Conservation (phyloP, 192 early-diverging fungal genomes). For the Umbelopsis ramanniana region DNA sequence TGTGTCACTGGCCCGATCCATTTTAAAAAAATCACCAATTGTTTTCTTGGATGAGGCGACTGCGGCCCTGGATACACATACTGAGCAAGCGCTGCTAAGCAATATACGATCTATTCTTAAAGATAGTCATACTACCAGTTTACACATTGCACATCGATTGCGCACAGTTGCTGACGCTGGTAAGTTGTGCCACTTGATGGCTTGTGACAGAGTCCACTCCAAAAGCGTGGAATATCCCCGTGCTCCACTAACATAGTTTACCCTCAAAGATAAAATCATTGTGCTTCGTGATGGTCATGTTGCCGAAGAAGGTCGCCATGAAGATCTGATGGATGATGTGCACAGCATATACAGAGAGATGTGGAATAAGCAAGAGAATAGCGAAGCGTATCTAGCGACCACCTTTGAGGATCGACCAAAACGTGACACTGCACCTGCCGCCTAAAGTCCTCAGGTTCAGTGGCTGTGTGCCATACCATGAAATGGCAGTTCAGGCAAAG, state of each 20-base stretch:
- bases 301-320: constrained; percentile 86
- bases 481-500: no score
- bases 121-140: constrained; percentile 73
- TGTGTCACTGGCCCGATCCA: constrained; percentile 85
- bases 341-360: constrained; percentile 83
- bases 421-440: constrained; percentile 12
- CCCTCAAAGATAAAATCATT: constrained; percentile 79
- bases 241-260: not conserved
- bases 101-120: constrained; percentile 89
- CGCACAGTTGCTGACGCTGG: constrained; percentile 86
- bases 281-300: constrained; percentile 88
- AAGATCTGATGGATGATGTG: constrained; percentile 64
- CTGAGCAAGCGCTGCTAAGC: constrained; percentile 83
- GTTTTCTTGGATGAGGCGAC: constrained; percentile 95
- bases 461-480: not conserved
- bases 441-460: not conserved
- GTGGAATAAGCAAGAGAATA: constrained; percentile 80
- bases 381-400: not conserved
- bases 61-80: constrained; percentile 81
- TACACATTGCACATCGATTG: constrained; percentile 95
- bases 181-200: constrained; percentile 26
- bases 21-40: constrained; percentile 90
- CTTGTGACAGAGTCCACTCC: no score
- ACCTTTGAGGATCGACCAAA: constrained; percentile 14
- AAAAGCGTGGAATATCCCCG: not conserved